Base-by-base conservation (phyloP, 23 red algal species). In the Chondrus crispus region DNA sequence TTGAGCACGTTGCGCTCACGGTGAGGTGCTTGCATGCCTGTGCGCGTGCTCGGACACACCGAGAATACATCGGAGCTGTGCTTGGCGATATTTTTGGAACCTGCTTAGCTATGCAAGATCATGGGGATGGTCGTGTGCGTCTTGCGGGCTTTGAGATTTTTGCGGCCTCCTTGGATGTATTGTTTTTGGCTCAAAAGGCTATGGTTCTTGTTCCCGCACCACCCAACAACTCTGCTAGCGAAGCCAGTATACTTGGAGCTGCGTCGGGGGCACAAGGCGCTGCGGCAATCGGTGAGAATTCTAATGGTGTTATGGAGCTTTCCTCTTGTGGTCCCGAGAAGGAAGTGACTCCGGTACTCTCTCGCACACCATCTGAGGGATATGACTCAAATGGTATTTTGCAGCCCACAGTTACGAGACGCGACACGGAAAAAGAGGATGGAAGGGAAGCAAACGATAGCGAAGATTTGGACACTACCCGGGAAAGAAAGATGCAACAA, bases 131-230 rank as follows among this genome's bases (percentile, higher is more conserved):
- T 36, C 87, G 94, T 20, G 94, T 96, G 36, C 80, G 94, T 11
- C 49, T 96, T 24, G 88, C 78, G 36, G 94, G 94, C 14, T 92
- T 96, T 81, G 75, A 96, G 30, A 93, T 96, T 41, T 96, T 96
- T 92, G 80, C 83, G 7, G 94, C 87, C 29, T 70, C 94, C 18
- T 72, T 96, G 62, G 87, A 96, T 57, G 80, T 96, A 42, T 55
- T 96, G 24, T 92, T 96, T 53, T 62, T 70, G 49, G 77, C 76
- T 30, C 89, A 92, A 84, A 84, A 81, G 62, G 46, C 87, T 18
- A 75, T 81, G 43, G 74, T 72, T 5, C 72, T 90, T 32, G 51
- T 48, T 16, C 72, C 87, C 29, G 49, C 69, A 35, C 87, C 62
- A 30, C 50, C 70, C 5, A 72, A 63, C 43, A 45, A 78, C 32